Evolutionary conservation across 2,329 filamentous ascomycete genomes (phyloP).

Genomic region (Scleromitrula shiraiana): DNA sequence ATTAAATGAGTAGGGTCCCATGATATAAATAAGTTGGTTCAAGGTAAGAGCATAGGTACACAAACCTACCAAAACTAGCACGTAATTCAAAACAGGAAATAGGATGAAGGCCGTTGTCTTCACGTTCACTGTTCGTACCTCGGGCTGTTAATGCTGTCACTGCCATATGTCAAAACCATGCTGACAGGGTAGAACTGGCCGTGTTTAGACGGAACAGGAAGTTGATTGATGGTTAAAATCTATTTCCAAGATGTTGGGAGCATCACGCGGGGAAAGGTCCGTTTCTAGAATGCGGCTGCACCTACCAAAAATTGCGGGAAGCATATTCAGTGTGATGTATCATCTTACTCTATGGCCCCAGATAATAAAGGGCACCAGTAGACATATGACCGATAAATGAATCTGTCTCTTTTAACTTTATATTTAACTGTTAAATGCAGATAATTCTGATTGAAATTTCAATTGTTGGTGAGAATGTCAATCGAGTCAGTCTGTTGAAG

Average conservation of each 20-base stretch:
- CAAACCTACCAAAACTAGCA: neutral
- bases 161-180: neutral
- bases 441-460: too few species aligned
- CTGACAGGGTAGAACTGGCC: neutral
- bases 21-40: neutral
- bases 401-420: too few species aligned
- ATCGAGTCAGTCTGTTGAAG: too few species aligned
- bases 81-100: too few species aligned
- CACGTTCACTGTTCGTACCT: too few species aligned
- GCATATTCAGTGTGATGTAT: neutral
- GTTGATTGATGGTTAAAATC: neutral
- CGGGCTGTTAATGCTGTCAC: neutral
- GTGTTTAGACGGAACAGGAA: conserved; percentile 1
- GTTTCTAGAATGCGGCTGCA: neutral
- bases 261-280: neutral
- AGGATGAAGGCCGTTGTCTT: too few species aligned
- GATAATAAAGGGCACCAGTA: too few species aligned
- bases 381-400: too few species aligned
- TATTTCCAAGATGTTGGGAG: neutral
- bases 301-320: neutral
- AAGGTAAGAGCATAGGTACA: neutral
- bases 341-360: too few species aligned
- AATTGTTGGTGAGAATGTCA: too few species aligned
- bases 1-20: too few species aligned
- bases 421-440: too few species aligned